Percentiles rank a stretch among this genome's conserved stretches.
Evolutionary conservation across 1,139 yeast genomes (phyloP).

Genomic region (Kodamaea plutei): DNA sequence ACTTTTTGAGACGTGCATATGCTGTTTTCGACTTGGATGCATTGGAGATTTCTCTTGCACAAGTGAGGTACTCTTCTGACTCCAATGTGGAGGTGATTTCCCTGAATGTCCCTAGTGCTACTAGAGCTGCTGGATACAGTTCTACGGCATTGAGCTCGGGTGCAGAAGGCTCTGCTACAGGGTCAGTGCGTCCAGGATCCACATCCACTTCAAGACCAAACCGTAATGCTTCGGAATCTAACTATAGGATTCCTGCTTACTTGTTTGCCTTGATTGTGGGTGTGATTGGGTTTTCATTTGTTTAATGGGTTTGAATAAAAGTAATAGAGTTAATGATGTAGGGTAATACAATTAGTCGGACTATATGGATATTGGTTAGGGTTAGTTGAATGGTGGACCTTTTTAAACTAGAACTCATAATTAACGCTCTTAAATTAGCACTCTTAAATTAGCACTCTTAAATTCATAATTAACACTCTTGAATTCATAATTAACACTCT

Average conservation of each 20-base stretch:
- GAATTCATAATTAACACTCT: no score
- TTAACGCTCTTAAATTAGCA: no score
- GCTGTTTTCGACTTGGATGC: conserved; percentile 74
- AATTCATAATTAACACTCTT: no score
- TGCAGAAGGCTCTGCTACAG: conserved; percentile 10
- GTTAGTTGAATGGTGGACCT: no score
- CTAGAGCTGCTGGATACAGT: conserved; percentile 32
- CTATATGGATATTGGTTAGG: no score
- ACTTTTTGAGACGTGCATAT: conserved; percentile 68
- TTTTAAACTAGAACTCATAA: no score
- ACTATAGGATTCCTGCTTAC: no score
- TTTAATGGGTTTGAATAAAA: no score
- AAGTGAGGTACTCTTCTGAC: conserved; percentile 38
- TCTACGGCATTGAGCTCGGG: conserved; percentile 17
- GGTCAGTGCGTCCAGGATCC: conserved; percentile 3
- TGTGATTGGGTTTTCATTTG: neutral
- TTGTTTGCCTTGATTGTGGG: neutral
- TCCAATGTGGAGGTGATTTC: conserved; percentile 43
- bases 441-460: no score
- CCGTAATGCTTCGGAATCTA: neutral
- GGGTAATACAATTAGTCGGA: no score
- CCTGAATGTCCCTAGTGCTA: conserved; percentile 45
- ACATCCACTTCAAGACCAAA: neutral
- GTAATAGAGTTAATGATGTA: no score
- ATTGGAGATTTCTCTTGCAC: conserved; percentile 64